Percentiles rank a stretch among this genome's conserved stretches.
Conservation (phyloP, 2,329 filamentous ascomycete genomes). For the Fusarium avenaceum region DNA sequence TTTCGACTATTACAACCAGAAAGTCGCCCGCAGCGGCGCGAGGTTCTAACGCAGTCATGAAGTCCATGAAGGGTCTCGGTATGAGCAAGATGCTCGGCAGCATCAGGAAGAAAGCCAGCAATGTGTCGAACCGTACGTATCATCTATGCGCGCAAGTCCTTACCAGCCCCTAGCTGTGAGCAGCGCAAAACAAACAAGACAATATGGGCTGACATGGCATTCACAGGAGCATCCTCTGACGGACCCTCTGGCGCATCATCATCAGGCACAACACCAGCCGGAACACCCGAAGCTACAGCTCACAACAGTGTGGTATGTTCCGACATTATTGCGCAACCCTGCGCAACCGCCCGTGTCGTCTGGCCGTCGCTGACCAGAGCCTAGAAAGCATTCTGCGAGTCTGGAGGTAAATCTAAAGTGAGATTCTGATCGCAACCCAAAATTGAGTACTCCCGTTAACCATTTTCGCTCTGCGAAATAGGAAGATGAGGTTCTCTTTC, state of each 20-base stretch:
- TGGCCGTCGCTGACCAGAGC: slow-evolving; percentile 40
- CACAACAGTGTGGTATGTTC: slow-evolving; percentile 73
- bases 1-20: slow-evolving; percentile 5
- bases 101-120: slow-evolving; percentile 63
- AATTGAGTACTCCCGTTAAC: slow-evolving; percentile 18
- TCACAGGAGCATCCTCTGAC: slow-evolving; percentile 36
- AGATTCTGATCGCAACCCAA: slow-evolving; percentile 28
- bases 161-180: not conserved
- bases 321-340: slow-evolving; percentile 15
- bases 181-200: slow-evolving; percentile 21
- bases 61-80: slow-evolving; percentile 66
- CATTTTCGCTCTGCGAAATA: slow-evolving; percentile 52
- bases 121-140: slow-evolving; percentile 45
- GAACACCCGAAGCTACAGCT: slow-evolving; percentile 77
- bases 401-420: slow-evolving; percentile 71
- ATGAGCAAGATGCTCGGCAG: slow-evolving; percentile 69
- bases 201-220: not conserved
- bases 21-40: slow-evolving; percentile 43
- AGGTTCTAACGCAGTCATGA: slow-evolving; percentile 52
- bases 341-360: slow-evolving; percentile 13
- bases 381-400: slow-evolving; percentile 86
- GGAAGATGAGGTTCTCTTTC: slow-evolving; percentile 91
- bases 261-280: slow-evolving; percentile 54
- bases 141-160: slow-evolving; percentile 12
- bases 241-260: slow-evolving; percentile 50